Evolutionary conservation across 1,284 basidiomycete genomes (phyloP), one percentile per base, ranked within the genome.

Genomic region (Sanghuangporus baumii): DNA sequence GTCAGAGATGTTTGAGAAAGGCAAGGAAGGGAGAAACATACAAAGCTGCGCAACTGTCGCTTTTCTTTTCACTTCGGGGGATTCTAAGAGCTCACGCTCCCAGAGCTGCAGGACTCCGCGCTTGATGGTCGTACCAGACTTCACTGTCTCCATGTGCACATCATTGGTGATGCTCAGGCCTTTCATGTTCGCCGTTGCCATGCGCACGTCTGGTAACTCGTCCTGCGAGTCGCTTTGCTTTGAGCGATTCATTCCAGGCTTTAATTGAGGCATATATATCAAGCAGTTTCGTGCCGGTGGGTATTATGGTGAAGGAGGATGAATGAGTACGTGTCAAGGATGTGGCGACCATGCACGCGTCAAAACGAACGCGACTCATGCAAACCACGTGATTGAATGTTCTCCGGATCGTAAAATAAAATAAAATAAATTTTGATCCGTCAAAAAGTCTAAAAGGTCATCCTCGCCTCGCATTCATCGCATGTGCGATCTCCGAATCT

Each of bases 1-100:
- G 66, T 63, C 57, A 26, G 56, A 55, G 43, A 68, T 43, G 64
- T 61, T 36, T 57, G 57, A 18, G 47, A n/a, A 14, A 16, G 41
- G 7, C 2, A 37, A 14, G 14, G n/a, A 52, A 36, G n/a, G 26
- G 26, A 40, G 23, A 40, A 37, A 79, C 88, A 72, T 72, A 96
- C 94, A 98, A 51, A 98, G 85, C 72, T 98, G 96, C 26, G 94
- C 94, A 11, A 98, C 93, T 4, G 95, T 97, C 2, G 95, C 91
- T 74, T 97, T 97, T 60, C 95, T 84, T 73, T 86, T 92, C 61
- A 97, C 89, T 73, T 98, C 96, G 14, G 87, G 74, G 65, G 85
- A 93, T 37, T 91, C 87, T 52, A 96, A 71, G 40, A 96, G 78
- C 69, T 93, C 89, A 64, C 83, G 84, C 78, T 96, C 95, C 92